These are phyloP conservation scores for Pleurotus tuber-regium DNA, from an alignment of 768 basidiomycete genomes.

Conservation along the genomic window DNA sequence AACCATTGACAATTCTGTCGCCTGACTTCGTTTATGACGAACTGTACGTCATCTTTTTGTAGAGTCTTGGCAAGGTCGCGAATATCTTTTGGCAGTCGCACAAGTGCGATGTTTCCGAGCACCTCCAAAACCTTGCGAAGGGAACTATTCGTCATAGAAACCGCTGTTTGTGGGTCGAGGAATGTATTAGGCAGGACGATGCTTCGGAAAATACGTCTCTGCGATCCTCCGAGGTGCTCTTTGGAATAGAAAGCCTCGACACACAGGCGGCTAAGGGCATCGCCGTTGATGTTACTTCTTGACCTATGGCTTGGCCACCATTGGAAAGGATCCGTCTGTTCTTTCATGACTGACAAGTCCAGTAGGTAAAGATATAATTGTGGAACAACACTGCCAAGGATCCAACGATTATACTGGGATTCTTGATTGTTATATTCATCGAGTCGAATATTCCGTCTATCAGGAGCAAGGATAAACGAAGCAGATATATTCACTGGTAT, in stretches of 20 bases:
- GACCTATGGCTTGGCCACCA: constrained; percentile 35
- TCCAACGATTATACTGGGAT: constrained; percentile 41
- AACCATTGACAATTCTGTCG: not conserved
- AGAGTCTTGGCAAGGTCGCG: not conserved
- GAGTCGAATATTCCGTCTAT: constrained; percentile 41
- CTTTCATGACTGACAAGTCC: constrained; percentile 23
- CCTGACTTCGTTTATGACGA: not conserved
- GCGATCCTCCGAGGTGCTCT: constrained; percentile 19
- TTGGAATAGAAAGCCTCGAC: constrained; percentile 31
- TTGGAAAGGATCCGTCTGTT: constrained; percentile 18
- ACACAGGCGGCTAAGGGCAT: constrained; percentile 16
- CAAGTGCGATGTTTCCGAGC: not conserved
- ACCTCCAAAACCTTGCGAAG: not conserved
- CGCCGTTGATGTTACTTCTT: constrained; percentile 9
- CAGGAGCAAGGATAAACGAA: constrained; percentile 44
- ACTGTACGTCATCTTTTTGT: constrained; percentile 11
- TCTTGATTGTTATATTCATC: constrained; percentile 33
- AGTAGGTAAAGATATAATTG: constrained; percentile 37
- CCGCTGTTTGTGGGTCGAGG: constrained; percentile 19
- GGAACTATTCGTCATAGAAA: constrained; percentile 17
- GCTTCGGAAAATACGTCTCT: constrained; percentile 25
- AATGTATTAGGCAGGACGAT: constrained; percentile 13
- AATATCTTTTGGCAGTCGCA: not conserved
- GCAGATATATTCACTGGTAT: constrained; percentile 47
- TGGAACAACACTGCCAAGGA: constrained; percentile 33